Conservation (phyloP, 169 alveolate species). For the Plasmodium knowlesi region DNA sequence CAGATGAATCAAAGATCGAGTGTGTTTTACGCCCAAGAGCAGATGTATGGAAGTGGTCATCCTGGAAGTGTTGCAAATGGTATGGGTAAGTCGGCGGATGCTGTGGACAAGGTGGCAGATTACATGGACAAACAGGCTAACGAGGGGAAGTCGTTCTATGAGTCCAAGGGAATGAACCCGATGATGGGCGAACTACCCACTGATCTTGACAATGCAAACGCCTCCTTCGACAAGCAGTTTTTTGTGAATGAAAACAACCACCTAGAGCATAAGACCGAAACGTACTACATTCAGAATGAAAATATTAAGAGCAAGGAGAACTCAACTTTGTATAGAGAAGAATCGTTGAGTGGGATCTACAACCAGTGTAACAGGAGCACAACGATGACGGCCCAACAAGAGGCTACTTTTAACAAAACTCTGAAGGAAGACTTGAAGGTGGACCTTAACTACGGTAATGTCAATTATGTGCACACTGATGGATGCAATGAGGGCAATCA, state of each 20-base stretch:
- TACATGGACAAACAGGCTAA: not conserved
- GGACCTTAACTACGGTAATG: not conserved
- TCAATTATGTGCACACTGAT: not conserved
- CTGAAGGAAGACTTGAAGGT: constrained; percentile 1
- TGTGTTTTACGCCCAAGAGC: too few species aligned
- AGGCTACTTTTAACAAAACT: not conserved
- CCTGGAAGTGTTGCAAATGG: too few species aligned
- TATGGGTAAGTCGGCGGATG: too few species aligned
- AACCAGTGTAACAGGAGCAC: not conserved
- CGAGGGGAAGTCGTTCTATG: not conserved
- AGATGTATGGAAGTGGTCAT: too few species aligned
- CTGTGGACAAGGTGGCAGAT: not conserved
- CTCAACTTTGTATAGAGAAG: not conserved
- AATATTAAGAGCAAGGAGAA: not conserved
- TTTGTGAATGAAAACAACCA: not conserved
- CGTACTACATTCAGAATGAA: not conserved
- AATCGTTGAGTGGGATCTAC: not conserved
- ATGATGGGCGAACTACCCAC: not conserved
- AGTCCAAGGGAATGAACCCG: not conserved
- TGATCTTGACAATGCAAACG: not conserved
- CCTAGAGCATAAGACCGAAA: not conserved
- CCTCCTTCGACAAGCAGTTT: not conserved
- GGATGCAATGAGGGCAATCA: not conserved
- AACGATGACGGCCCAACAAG: not conserved
- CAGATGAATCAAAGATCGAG: too few species aligned